phyloP scores from a whole-genome alignment of 2,329 filamentous ascomycete species.

The Chaetothyriales sp. region DNA sequence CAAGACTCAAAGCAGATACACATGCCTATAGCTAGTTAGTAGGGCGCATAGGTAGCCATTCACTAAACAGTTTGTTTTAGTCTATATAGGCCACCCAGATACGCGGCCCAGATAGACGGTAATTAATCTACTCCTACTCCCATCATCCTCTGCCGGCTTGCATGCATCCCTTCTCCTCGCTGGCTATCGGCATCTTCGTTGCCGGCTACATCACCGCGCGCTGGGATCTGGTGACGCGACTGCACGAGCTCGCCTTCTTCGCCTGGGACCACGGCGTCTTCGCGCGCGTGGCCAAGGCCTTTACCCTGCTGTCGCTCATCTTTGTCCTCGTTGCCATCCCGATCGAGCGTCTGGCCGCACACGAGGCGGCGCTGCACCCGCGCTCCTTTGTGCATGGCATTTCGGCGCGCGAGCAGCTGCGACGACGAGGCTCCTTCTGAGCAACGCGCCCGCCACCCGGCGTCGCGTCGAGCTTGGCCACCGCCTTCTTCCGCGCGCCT shows the following conservation, averaged over 20 bases:
- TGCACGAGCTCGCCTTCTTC: slow-evolving; percentile 94
- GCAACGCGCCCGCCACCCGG: slow-evolving; percentile 2
- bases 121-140: too few species aligned
- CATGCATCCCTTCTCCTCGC: slow-evolving; percentile 95
- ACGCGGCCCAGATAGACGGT: too few species aligned
- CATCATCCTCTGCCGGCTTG: neutral
- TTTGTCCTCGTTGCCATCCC: slow-evolving; percentile 78
- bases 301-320: slow-evolving; percentile 65
- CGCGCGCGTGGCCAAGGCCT: slow-evolving; percentile 73
- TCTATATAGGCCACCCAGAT: too few species aligned
- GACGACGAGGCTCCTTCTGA: slow-evolving; percentile 88
- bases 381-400: slow-evolving; percentile 64
- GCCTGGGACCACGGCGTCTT: slow-evolving; percentile 98
- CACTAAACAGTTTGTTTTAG: too few species aligned
- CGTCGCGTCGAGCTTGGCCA: neutral
- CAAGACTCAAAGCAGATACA: too few species aligned
- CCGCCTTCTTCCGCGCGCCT: slow-evolving; percentile 1
- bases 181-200: slow-evolving; percentile 96
- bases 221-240: slow-evolving; percentile 92
- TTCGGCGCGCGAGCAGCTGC: slow-evolving; percentile 88
- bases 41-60: too few species aligned
- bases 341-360: slow-evolving; percentile 65
- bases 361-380: slow-evolving; percentile 70
- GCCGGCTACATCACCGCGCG: slow-evolving; percentile 98
- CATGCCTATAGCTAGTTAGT: too few species aligned